These are phyloP conservation scores for Symbiotaphrina buchneri DNA, from an alignment of 495 filamentous ascomycete species.

Conservation along the genomic window DNA sequence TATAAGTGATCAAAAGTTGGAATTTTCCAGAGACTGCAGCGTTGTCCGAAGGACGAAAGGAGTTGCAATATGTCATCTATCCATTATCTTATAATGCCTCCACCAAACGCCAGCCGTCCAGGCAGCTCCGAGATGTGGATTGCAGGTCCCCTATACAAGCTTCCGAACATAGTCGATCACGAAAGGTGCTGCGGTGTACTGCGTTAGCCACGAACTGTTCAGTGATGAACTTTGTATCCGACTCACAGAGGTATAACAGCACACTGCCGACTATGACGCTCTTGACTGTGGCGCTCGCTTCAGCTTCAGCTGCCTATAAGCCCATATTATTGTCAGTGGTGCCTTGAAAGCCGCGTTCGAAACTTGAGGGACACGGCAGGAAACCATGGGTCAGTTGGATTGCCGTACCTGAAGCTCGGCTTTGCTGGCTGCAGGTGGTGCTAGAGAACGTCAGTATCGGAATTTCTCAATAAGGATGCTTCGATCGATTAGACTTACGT, in stretches of 20 bases:
- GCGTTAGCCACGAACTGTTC: slow-evolving; percentile 3
- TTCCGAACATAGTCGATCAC: slow-evolving; percentile 54
- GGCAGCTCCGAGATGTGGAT: too few relatives aligned
- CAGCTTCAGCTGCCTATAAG: slow-evolving; percentile 35
- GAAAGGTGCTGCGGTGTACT: slow-evolving; percentile 42
- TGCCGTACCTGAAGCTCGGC: slow-evolving; percentile 9
- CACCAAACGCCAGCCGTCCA: too few relatives aligned
- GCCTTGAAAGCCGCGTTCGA: not conserved
- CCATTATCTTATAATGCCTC: too few relatives aligned
- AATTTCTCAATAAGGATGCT: slow-evolving; percentile 9
- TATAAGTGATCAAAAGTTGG: too few relatives aligned
- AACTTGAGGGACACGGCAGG: not conserved
- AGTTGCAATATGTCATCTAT: too few relatives aligned
- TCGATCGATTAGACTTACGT: slow-evolving; percentile 11
- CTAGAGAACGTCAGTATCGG: slow-evolving; percentile 2
- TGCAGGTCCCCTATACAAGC: slow-evolving; percentile 41
- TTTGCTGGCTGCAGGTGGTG: slow-evolving; percentile 8
- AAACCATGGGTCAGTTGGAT: not conserved
- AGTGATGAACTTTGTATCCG: not conserved
- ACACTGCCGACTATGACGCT: slow-evolving; percentile 35
- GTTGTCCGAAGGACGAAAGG: too few relatives aligned
- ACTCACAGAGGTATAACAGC: slow-evolving; percentile 68
- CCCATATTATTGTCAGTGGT: slow-evolving; percentile 1
- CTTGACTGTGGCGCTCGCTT: slow-evolving; percentile 45
- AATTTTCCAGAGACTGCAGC: too few relatives aligned